phyloP scores from a whole-genome alignment of 2,329 filamentous ascomycete genomes.

The Cercospora zeae-maydis region DNA sequence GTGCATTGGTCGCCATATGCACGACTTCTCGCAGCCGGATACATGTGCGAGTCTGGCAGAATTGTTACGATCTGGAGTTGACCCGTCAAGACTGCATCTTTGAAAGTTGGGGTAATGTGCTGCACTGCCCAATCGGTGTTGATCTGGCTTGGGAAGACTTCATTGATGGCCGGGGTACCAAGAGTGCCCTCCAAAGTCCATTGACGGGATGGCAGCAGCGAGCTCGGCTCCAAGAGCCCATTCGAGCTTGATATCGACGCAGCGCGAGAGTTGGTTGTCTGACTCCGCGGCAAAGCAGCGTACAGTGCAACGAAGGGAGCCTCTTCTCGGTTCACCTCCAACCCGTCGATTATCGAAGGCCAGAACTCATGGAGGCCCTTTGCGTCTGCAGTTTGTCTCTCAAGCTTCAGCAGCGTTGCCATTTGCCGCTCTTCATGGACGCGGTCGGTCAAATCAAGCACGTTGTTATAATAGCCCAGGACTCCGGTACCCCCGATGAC shows the following conservation, averaged over 20 bases:
- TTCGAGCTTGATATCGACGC: conserved; percentile 4
- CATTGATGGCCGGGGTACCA: neutral
- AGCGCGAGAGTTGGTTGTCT: neutral
- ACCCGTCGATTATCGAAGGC: conserved; percentile 15
- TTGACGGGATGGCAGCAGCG: neutral
- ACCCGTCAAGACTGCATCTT: conserved; percentile 8
- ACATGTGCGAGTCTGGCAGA: neutral
- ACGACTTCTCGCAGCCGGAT: conserved; percentile 9
- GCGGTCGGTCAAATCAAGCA: conserved; percentile 20
- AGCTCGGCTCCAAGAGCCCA: neutral
- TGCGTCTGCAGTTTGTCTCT: conserved; percentile 14
- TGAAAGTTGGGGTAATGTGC: conserved; percentile 10
- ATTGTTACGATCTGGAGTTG: conserved; percentile 22
- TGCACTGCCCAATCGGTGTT: conserved; percentile 13
- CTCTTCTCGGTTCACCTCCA: conserved; percentile 19
- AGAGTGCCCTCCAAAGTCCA: conserved; percentile 15
- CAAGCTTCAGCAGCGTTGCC: conserved; percentile 17
- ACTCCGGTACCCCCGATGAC: conserved; percentile 11
- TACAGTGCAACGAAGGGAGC: conserved; percentile 25
- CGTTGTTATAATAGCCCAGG: conserved; percentile 18
- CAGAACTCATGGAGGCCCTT: conserved; percentile 21
- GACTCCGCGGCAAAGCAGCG: neutral
- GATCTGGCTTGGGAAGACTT: conserved; percentile 9
- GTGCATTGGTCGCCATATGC: conserved; percentile 34
- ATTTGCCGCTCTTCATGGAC: conserved; percentile 22